Evolutionary conservation across 768 basidiomycete species (phyloP).

Genomic region (Lactarius psammicola): DNA sequence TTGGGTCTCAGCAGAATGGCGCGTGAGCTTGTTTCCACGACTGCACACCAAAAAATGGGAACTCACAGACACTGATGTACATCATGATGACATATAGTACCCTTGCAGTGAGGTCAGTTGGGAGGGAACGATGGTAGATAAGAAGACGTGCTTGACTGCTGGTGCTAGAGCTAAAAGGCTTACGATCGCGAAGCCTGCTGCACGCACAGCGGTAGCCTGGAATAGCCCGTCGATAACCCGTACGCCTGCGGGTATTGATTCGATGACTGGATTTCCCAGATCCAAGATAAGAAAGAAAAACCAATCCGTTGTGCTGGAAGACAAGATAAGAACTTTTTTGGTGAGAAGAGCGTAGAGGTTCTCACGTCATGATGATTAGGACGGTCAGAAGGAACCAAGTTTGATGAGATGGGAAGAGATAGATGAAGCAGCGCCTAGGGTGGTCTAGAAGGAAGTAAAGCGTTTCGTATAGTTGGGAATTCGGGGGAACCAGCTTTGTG

Average conservation of each 20-base stretch:
- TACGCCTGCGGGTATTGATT: constrained; percentile 64
- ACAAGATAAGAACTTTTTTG: background rate
- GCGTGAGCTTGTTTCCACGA: constrained; percentile 12
- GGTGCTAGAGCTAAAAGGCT: constrained; percentile 73
- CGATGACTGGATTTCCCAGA: constrained; percentile 71
- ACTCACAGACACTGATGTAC: constrained; percentile 82
- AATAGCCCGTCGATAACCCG: constrained; percentile 73
- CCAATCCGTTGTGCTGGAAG: constrained; percentile 73
- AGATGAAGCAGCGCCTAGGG: constrained; percentile 87
- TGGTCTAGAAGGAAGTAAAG: constrained; percentile 92
- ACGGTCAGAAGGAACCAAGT: constrained; percentile 86
- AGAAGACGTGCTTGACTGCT: constrained; percentile 70
- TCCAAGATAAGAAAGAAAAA: constrained; percentile 87
- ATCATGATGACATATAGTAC: constrained; percentile 92
- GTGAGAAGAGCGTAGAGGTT: background rate
- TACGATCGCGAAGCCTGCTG: constrained; percentile 85
- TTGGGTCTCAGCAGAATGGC: constrained; percentile 54
- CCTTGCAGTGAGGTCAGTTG: constrained; percentile 40
- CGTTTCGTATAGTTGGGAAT: constrained; percentile 70
- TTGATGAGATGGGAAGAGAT: constrained; percentile 90
- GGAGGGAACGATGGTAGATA: background rate
- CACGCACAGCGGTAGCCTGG: constrained; percentile 79
- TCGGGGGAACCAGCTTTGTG: constrained; percentile 55
- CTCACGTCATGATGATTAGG: constrained; percentile 68
- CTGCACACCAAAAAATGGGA: constrained; percentile 19